Percentiles rank a stretch among this genome's conserved stretches.
These are phyloP conservation scores for Vigna radiata DNA, from an alignment of 306 rosid genomes.

Conservation along the genomic window DNA sequence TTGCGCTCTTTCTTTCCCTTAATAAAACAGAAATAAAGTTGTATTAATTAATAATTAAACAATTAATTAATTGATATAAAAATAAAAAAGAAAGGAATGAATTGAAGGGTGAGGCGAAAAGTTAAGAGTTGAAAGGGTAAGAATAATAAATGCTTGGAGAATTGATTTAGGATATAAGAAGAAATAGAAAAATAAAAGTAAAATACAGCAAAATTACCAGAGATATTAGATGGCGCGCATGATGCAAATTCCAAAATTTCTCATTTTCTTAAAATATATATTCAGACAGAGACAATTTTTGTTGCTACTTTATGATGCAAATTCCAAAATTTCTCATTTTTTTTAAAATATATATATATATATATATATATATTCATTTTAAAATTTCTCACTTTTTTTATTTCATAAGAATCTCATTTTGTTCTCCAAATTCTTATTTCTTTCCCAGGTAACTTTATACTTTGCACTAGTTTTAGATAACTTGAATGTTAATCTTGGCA, in stretches of 20 bases:
- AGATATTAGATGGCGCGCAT: not conserved
- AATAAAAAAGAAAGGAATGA: not conserved
- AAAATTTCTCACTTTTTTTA: too few species aligned
- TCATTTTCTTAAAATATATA: too few species aligned
- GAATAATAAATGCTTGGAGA: conserved; percentile 26
- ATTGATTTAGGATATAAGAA: not conserved
- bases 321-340: too few species aligned
- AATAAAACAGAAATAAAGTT: not conserved
- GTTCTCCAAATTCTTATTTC: too few species aligned
- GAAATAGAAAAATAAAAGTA: not conserved
- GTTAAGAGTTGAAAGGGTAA: conserved; percentile 5
- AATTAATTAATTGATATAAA: not conserved
- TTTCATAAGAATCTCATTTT: too few species aligned
- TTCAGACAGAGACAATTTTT: not conserved
- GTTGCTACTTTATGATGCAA: too few species aligned
- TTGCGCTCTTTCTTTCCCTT: not conserved
- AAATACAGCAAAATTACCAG: not conserved
- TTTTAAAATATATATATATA: too few species aligned
- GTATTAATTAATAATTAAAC: not conserved
- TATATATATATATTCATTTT: too few species aligned
- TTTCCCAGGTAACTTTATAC: too few species aligned
- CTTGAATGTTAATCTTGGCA: too few species aligned
- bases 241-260: too few species aligned
- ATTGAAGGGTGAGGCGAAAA: conserved; percentile 1
- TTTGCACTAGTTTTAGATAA: too few species aligned